phyloP scores from a whole-genome alignment of 129 eudicot species.

The Ambrosia trifida region DNA sequence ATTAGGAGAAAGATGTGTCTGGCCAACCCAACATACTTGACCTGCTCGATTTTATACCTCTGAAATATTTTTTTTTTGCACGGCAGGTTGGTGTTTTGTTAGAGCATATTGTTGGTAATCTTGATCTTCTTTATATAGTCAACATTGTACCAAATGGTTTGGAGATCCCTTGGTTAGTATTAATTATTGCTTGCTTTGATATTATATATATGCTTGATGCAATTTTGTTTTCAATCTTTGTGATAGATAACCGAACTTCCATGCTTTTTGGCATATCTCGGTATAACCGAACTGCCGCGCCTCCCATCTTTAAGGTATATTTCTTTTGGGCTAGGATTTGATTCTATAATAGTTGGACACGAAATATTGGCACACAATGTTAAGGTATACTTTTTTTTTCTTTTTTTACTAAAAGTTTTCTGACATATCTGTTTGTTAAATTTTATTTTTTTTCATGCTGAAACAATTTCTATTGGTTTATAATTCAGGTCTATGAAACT shows the following conservation, averaged over 20 bases:
- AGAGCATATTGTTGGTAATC: constrained; percentile 97
- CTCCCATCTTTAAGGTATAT: too few relatives aligned
- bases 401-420: neutral
- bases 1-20: too few relatives aligned
- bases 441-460: neutral
- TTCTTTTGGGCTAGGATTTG: too few relatives aligned
- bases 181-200: constrained; percentile 2
- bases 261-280: neutral
- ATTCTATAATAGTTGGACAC: too few relatives aligned
- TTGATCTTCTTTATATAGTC: constrained; percentile 93
- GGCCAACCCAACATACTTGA: too few relatives aligned
- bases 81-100: constrained; percentile 87
- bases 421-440: constrained; percentile 4
- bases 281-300: too few relatives aligned
- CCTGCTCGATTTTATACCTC: too few relatives aligned
- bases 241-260: neutral
- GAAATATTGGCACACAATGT: too few relatives aligned
- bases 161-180: constrained; percentile 92
- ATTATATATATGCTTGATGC: neutral
- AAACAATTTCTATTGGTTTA: constrained; percentile 9
- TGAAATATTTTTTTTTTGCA: constrained; percentile 15
- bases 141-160: constrained; percentile 90
- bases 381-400: constrained; percentile 61
- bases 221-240: neutral
- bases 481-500: constrained; percentile 86